Base-by-base conservation (phyloP, 1,284 basidiomycete genomes). In the Trichosporon sp. region DNA sequence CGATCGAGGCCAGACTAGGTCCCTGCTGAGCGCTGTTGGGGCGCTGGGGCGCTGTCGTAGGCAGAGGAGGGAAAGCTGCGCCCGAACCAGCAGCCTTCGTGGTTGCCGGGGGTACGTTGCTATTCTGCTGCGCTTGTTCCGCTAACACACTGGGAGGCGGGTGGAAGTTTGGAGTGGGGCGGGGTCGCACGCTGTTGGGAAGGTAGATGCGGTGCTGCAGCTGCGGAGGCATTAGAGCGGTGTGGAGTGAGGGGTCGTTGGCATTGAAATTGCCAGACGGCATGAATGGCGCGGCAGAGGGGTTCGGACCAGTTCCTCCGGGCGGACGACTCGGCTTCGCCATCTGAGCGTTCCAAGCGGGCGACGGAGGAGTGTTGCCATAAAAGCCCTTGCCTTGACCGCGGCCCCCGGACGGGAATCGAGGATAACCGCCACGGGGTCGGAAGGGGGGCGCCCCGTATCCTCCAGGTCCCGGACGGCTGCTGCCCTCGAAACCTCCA, bases 171-270 rank as follows among this genome's bases (percentile, higher is more conserved):
- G 79, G 81, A 4, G 77, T 72, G 8, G 79, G 79, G 48, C 80
- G 76, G 7, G 81, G 80, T 40, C 80, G 78, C n/a, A 78, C 77
- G 16, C 76, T 68, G 71, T 72, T 78, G 8, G 81, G 83, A 4
- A 83, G 78, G 46, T 83, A 84, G 32, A 84, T 84, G 2, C 83
- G 75, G 73, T 84, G 83, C 76, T 84, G 83, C 12, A 84, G 74
- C 68, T 81, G 80, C 5, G 83, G 82, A 1, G 82, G 83, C 72
- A 83, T 80, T 35, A 84, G 74, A 0, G 83, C 80, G 0, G 81
- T 84, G 67, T 82, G 80, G 38, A 81, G 79, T 1, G 76, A 75
- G 12, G 76, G 70, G 11, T 71, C 74, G 26, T 40, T 66, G 26
- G 65, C 61, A 16, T 63, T 63, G 59, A 19, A 31, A 51, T 21